Evolutionary conservation across 2,329 filamentous ascomycete genomes (phyloP).

Genomic region (Verticillium nubilum): DNA sequence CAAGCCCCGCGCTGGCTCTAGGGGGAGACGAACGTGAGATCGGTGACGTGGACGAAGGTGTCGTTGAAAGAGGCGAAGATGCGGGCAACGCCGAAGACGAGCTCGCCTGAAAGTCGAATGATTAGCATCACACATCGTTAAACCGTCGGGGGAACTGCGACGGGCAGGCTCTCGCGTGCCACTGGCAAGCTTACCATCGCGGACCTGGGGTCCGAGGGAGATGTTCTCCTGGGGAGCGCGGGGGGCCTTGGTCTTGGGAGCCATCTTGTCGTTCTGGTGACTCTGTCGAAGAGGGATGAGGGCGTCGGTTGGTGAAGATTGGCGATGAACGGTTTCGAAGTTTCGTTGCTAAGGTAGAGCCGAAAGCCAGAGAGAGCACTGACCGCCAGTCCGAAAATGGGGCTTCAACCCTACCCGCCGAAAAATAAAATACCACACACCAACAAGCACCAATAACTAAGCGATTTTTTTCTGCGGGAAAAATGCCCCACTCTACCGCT

Average conservation of each 20-base stretch:
- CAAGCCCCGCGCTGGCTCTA: not conserved
- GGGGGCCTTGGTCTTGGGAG: slow-evolving; percentile 81
- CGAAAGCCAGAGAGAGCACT: not conserved
- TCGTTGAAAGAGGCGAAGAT: slow-evolving; percentile 97
- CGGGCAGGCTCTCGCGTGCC: slow-evolving; percentile 42
- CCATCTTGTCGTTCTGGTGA: slow-evolving; percentile 55
- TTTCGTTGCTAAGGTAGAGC: not conserved
- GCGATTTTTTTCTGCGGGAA: not conserved
- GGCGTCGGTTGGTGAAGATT: not conserved
- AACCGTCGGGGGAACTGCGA: slow-evolving; percentile 69
- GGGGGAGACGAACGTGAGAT: slow-evolving; percentile 71
- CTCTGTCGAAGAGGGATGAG: not conserved
- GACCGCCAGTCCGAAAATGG: not conserved
- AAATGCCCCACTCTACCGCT: not conserved
- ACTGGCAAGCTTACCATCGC: slow-evolving; percentile 65
- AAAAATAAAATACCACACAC: not conserved
- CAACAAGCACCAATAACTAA: not conserved
- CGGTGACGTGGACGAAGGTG: slow-evolving; percentile 97
- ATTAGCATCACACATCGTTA: slow-evolving; percentile 48
- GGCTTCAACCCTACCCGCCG: not conserved
- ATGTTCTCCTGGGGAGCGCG: slow-evolving; percentile 93
- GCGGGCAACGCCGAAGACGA: slow-evolving; percentile 96
- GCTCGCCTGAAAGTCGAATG: slow-evolving; percentile 61
- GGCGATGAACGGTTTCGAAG: not conserved
- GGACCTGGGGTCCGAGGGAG: slow-evolving; percentile 92